Evolutionary conservation across 2,329 filamentous ascomycete genomes (phyloP).

Genomic region (Phialocephala subalpina): DNA sequence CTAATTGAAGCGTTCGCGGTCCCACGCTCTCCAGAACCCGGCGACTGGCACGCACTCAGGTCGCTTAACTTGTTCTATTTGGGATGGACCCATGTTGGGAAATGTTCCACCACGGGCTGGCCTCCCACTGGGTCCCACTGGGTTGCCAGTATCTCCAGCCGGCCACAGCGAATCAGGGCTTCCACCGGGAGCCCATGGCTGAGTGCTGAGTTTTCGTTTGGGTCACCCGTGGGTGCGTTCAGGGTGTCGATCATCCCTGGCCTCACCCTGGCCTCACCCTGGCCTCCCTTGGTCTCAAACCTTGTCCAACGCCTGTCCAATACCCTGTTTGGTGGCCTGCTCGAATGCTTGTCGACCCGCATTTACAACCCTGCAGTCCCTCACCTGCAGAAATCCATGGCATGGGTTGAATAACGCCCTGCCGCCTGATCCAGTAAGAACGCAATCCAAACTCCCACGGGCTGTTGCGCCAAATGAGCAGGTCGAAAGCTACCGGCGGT

Average conservation of each 20-base stretch:
- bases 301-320: background rate
- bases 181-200: background rate
- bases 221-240: background rate
- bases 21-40: no score
- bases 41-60: no score
- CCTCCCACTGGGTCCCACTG: background rate
- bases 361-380: background rate
- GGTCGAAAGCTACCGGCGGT: background rate
- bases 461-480: background rate
- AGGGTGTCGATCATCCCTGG: background rate
- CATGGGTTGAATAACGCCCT: slow-evolving; percentile 2
- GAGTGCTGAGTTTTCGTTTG: background rate
- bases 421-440: slow-evolving; percentile 13
- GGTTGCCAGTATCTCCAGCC: no score
- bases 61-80: background rate
- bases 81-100: background rate
- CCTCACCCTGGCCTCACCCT: background rate
- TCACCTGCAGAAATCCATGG: slow-evolving; percentile 5
- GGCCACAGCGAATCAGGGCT: background rate
- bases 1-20: no score
- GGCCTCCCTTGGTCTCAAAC: background rate
- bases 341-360: background rate
- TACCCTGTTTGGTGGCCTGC: background rate
- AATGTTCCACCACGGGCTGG: background rate
- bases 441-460: slow-evolving; percentile 5